Evolutionary conservation across 2,329 filamentous ascomycete species (phyloP), one percentile per base, ranked within the genome.

Genomic region (Xylariaceae sp.): DNA sequence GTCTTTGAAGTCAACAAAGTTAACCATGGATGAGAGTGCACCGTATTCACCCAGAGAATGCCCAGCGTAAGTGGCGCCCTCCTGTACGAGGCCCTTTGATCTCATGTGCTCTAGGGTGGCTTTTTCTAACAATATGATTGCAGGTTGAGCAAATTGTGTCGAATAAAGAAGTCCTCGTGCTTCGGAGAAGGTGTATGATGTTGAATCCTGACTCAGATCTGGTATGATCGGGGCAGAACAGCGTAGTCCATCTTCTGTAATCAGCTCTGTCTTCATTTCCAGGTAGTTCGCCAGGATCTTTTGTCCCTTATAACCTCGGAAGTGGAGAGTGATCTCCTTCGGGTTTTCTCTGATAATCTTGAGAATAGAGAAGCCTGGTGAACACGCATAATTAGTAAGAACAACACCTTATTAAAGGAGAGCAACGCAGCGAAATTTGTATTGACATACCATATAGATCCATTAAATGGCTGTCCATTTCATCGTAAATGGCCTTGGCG

Each of bases 191-290:
- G 94, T 99, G 81, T 99, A 97, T 0, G 91, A 97, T 7, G 89
- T 90, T 2, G 93, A 97, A 69, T 81, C 87, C 75, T 97, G 93
- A 67, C 88, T 84, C 64, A 99, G 92, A 67, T 95, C 92, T 80
- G 97, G 97, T 83, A 99, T 97, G 71, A 99, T 97, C 77, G 93
- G 95, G 81, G 97, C 94, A 0, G 93, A 96, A 76, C 96, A 97
- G 79, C 96, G 92, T 30, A 84, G 84, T 21, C 94, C 94, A 72
- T 99, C 94, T 1, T 89, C 79, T 53, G 88, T 88, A 47, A 97
- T 92, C n/a, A 92, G 93, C 79, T 99, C 94, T 74, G 97, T 99
- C 40, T 93, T 97, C 94, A 99, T 97, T 53, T 92, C 87, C 88
- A 97, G 97, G 81, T 99, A 99, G 76, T 99, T 99, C 69, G 96